A percentile compares a stretch with the other conserved stretches of the same genome.
These are phyloP conservation scores for Mortierella hygrophila DNA, from an alignment of 192 early-diverging fungal genomes.

Conservation along the genomic window DNA sequence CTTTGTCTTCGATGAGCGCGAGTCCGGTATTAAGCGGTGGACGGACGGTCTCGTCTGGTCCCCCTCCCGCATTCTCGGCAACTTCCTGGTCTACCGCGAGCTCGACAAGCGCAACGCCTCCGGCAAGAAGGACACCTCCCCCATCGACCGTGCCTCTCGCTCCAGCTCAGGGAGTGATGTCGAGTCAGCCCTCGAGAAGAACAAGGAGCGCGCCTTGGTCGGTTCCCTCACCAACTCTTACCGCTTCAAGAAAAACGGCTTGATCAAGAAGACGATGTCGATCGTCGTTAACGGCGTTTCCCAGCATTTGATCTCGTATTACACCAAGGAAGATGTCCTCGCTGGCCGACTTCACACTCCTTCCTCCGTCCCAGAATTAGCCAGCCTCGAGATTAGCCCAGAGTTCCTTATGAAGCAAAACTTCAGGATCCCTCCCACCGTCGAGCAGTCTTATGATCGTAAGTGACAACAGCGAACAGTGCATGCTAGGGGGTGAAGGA, in stretches of 20 bases:
- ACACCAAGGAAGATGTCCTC: constrained; percentile 68
- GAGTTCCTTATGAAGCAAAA: constrained; percentile 72
- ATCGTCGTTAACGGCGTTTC: constrained; percentile 73
- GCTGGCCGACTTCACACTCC: constrained; percentile 64
- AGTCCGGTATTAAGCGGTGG: constrained; percentile 89
- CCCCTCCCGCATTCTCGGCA: constrained; percentile 84
- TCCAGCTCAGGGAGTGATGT: constrained; percentile 49
- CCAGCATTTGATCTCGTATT: constrained; percentile 73
- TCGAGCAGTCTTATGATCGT: constrained; percentile 58
- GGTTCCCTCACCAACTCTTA: constrained; percentile 70
- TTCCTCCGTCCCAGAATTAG: constrained; percentile 65
- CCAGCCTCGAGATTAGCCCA: constrained; percentile 69
- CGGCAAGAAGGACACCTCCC: constrained; percentile 67
- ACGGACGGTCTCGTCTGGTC: constrained; percentile 88
- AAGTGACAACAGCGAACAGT: constrained; percentile 21
- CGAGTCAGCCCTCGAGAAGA: constrained; percentile 58
- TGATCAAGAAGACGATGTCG: constrained; percentile 87
- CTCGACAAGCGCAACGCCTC: constrained; percentile 61
- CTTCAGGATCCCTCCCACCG: constrained; percentile 67
- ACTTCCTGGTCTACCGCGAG: constrained; percentile 88
- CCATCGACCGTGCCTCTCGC: constrained; percentile 53
- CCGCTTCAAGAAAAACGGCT: constrained; percentile 70
- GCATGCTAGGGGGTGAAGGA: constrained; percentile 2
- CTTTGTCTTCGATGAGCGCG: constrained; percentile 90
- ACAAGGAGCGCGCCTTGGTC: constrained; percentile 68